These are phyloP conservation scores for Xylariaceae sp. DNA, from an alignment of 2,329 filamentous ascomycete genomes.

Conservation along the genomic window DNA sequence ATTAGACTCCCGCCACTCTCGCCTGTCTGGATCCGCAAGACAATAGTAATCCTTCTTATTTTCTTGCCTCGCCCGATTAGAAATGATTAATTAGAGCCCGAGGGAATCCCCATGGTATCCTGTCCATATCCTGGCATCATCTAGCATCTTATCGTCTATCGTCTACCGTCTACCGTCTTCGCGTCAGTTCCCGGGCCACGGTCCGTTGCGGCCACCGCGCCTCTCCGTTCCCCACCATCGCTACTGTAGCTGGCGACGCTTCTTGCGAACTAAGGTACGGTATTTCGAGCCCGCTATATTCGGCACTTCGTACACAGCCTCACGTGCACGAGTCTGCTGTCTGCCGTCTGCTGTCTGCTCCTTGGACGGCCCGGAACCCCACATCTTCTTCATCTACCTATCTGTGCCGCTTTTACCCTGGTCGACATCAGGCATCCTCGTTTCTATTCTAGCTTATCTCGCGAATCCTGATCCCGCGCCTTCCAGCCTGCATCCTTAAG, in stretches of 20 bases:
- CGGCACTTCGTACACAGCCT: not conserved
- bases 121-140: not conserved
- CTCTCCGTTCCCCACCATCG: not conserved
- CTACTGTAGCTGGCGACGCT: not conserved
- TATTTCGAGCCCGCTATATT: not conserved
- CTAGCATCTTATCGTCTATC: not conserved
- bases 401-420: not conserved
- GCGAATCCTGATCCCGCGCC: not conserved
- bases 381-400: not conserved
- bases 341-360: too few relatives aligned
- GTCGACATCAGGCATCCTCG: conserved; percentile 6
- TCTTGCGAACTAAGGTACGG: not conserved
- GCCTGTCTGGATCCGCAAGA: not conserved
- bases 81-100: not conserved
- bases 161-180: too few relatives aligned
- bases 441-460: not conserved
- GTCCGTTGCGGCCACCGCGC: not conserved
- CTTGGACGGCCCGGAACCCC: not conserved
- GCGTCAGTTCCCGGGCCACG: not conserved
- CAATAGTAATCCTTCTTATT: not conserved
- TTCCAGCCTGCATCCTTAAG: not conserved
- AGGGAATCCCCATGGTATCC: not conserved
- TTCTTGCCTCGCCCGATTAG: not conserved
- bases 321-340: not conserved
- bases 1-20: not conserved